Conservation (phyloP, 139 green algal species). For the Chlamydomonas sp. region DNA sequence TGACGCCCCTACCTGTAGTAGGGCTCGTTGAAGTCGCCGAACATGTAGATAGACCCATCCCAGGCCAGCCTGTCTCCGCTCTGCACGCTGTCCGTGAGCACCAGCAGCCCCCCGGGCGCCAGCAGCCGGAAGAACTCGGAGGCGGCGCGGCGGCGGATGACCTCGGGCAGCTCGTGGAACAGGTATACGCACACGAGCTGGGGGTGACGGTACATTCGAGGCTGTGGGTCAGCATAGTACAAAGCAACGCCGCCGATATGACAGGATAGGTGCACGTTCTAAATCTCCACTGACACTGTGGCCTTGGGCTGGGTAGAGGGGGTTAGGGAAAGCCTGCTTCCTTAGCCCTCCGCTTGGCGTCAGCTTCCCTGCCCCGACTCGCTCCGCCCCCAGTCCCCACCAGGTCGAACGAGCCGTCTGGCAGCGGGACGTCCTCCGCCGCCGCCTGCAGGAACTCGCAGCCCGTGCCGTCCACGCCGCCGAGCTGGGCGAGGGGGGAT, state of each 20-base stretch:
- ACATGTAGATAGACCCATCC: background rate
- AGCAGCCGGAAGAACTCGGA: conserved; percentile 81
- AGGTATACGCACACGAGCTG: conserved; percentile 76
- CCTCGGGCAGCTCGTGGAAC: conserved; percentile 86
- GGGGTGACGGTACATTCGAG: background rate
- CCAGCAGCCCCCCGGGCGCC: conserved; percentile 53
- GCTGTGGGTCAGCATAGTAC: background rate
- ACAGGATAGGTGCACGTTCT: no score
- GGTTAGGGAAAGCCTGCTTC: no score
- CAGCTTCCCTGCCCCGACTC: no score
- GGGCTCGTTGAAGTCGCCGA: conserved; percentile 75
- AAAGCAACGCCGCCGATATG: background rate
- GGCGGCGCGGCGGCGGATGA: conserved; percentile 45
- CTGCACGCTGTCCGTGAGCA: conserved; percentile 67
- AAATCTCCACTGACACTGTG: no score
- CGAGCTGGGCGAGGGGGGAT: conserved; percentile 16
- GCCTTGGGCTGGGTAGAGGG: no score
- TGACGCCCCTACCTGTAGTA: conserved; percentile 59
- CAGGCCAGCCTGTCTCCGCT: conserved; percentile 49
- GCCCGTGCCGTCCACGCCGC: conserved; percentile 52
- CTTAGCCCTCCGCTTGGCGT: no score
- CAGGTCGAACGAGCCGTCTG: conserved; percentile 70
- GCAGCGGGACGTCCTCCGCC: conserved; percentile 68
- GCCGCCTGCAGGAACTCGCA: conserved; percentile 25
- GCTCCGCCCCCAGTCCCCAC: conserved; percentile 41